Conservation (phyloP, 208 protist species). For the Trypanosoma vivax region DNA sequence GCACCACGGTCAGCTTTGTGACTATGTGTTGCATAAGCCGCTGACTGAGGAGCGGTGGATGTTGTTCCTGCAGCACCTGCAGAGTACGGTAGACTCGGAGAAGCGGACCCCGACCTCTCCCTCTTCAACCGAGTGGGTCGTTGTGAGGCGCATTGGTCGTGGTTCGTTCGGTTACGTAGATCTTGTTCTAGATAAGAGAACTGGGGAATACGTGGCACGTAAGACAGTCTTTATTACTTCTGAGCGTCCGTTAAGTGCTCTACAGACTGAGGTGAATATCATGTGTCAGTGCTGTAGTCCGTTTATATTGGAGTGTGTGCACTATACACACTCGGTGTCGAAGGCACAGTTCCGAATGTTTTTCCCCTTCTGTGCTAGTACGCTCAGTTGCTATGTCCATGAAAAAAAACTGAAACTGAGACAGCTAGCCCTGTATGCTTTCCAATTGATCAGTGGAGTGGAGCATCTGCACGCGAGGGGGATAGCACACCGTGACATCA, state of each 20-base stretch:
- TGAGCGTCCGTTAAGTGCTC: slow-evolving; percentile 1
- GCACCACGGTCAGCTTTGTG: slow-evolving; percentile 3
- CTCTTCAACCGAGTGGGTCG: slow-evolving; percentile 16
- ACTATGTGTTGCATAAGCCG: slow-evolving; percentile 27
- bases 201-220: slow-evolving; percentile 21
- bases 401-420: slow-evolving; percentile 2
- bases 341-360: slow-evolving; percentile 33
- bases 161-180: slow-evolving; percentile 19
- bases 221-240: slow-evolving; percentile 28
- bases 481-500: slow-evolving; percentile 87
- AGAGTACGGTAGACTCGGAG: slow-evolving; percentile 4
- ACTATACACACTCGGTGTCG: slow-evolving; percentile 15
- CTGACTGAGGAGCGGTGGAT: slow-evolving; percentile 20
- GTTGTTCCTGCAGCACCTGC: slow-evolving; percentile 18
- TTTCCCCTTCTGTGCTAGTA: slow-evolving; percentile 47
- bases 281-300: slow-evolving; percentile 31
- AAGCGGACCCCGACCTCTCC: slow-evolving; percentile 12
- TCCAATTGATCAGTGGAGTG: slow-evolving; percentile 36
- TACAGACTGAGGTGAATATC: slow-evolving; percentile 33
- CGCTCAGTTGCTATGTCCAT: slow-evolving; percentile 12
- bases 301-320: slow-evolving; percentile 43
- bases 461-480: slow-evolving; percentile 45
- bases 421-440: slow-evolving; percentile 19
- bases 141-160: slow-evolving; percentile 12
- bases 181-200: slow-evolving; percentile 28